A percentile compares a stretch with the other conserved stretches of the same genome.
Evolutionary conservation across 257 asterid genomes (phyloP).

Genomic region (Nicotiana benthamiana): DNA sequence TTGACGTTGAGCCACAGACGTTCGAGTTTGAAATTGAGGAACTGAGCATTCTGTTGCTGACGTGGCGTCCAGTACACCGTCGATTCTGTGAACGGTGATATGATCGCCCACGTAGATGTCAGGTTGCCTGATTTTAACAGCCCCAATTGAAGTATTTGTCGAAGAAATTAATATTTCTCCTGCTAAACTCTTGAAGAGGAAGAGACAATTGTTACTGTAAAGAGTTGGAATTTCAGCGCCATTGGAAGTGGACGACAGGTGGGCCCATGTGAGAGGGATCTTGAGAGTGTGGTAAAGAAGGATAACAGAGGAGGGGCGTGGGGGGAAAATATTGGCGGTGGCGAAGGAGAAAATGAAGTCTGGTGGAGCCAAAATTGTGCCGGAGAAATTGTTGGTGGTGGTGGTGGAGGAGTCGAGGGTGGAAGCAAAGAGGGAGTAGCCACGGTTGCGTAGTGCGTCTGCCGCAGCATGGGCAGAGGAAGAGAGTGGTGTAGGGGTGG

Average conservation of each 20-base stretch:
- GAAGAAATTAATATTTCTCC: slow-evolving; percentile 40
- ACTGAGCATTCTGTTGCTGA: slow-evolving; percentile 35
- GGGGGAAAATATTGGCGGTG: slow-evolving; percentile 36
- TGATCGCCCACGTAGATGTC: slow-evolving; percentile 55
- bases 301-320: slow-evolving; percentile 49
- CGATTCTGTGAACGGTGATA: slow-evolving; percentile 59
- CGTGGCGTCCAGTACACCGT: slow-evolving; percentile 47
- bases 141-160: slow-evolving; percentile 24
- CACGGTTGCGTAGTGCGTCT: slow-evolving; percentile 44
- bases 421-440: slow-evolving; percentile 58
- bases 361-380: slow-evolving; percentile 58
- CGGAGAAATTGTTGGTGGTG: slow-evolving; percentile 38
- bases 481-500: slow-evolving; percentile 23
- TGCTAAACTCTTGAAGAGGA: slow-evolving; percentile 22
- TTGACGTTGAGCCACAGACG: slow-evolving; percentile 12
- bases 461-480: slow-evolving; percentile 45
- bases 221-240: slow-evolving; percentile 40
- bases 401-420: slow-evolving; percentile 33
- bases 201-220: slow-evolving; percentile 48
- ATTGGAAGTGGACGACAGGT: slow-evolving; percentile 29
- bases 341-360: slow-evolving; percentile 55
- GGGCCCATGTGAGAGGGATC: slow-evolving; percentile 43
- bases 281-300: slow-evolving; percentile 57
- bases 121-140: slow-evolving; percentile 54
- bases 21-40: slow-evolving; percentile 13